These are phyloP conservation scores for Pezicula neosporulosa DNA, from an alignment of 2,329 filamentous ascomycete species.

Conservation along the genomic window DNA sequence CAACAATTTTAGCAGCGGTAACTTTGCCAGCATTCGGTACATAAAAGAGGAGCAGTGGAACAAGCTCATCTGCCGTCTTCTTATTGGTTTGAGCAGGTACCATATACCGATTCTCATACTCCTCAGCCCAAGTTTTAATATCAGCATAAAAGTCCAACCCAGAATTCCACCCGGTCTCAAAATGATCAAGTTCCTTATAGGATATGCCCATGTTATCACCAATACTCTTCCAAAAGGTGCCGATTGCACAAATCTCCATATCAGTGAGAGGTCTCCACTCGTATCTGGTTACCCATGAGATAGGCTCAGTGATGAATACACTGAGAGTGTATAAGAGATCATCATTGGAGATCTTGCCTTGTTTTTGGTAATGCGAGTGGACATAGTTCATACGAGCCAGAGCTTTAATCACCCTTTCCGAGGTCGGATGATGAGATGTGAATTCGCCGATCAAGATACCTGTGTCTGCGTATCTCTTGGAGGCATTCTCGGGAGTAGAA, in stretches of 20 bases:
- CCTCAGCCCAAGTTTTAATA: constrained; percentile 42
- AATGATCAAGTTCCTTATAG: constrained; percentile 28
- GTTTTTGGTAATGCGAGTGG: constrained; percentile 52
- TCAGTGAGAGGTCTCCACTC: constrained; percentile 69
- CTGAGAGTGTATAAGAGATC: constrained; percentile 65
- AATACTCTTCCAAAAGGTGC: constrained; percentile 67
- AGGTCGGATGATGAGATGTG: constrained; percentile 12
- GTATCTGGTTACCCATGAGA: constrained; percentile 58
- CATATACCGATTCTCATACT: constrained; percentile 60
- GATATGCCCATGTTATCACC: constrained; percentile 68
- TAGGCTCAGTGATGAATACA: constrained; percentile 64
- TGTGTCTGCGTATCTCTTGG: constrained; percentile 34
- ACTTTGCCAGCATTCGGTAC: constrained; percentile 44
- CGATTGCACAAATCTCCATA: constrained; percentile 65
- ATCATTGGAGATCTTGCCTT: constrained; percentile 55
- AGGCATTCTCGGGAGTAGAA: constrained; percentile 37
- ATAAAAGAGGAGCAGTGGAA: constrained; percentile 55
- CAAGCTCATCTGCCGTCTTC: constrained; percentile 54
- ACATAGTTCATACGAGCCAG: constrained; percentile 63
- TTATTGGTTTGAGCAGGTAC: constrained; percentile 46
- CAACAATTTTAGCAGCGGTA: constrained; percentile 46
- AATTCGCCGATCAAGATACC: constrained; percentile 19
- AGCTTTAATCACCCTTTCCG: constrained; percentile 41
- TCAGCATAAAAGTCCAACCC: constrained; percentile 50
- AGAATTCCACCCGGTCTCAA: constrained; percentile 39